phyloP scores from a whole-genome alignment of 2,329 filamentous ascomycete species.

The Orbilia ellipsospora region DNA sequence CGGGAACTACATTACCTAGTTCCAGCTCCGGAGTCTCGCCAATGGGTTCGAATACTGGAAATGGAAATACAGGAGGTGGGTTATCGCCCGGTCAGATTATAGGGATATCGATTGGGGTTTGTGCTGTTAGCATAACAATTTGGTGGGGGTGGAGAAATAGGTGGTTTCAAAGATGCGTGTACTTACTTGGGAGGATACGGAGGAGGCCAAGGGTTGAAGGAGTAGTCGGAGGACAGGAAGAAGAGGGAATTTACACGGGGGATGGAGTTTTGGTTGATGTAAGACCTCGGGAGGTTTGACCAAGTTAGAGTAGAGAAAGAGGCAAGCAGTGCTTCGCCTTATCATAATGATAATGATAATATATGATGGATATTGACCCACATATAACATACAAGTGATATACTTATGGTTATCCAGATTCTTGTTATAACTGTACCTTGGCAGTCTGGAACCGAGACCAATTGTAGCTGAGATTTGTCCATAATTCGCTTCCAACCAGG shows the following conservation, averaged over 20 bases:
- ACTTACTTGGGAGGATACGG: not conserved
- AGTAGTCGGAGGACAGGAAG: not conserved
- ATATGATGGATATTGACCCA: too few species aligned
- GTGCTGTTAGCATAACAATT: not conserved
- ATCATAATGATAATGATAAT: too few species aligned
- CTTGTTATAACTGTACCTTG: too few species aligned
- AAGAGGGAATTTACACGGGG: constrained; percentile 2
- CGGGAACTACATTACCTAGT: not conserved
- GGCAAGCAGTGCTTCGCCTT: too few species aligned
- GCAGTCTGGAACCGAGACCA: too few species aligned
- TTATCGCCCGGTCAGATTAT: constrained; percentile 10
- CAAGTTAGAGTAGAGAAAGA: too few species aligned
- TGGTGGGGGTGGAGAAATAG: not conserved
- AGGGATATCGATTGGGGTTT: constrained; percentile 13
- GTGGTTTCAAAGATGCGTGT: not conserved
- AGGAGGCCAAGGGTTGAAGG: not conserved
- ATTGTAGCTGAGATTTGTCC: too few species aligned
- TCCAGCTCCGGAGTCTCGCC: too few species aligned
- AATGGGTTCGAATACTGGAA: too few species aligned
- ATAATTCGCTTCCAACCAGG: too few species aligned
- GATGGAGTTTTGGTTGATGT: constrained; percentile 3
- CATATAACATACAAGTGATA: too few species aligned
- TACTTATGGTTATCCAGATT: too few species aligned
- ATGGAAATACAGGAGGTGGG: not conserved
- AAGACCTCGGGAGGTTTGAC: not conserved